Base-by-base conservation (phyloP, 139 green algal genomes). In the Desmodesmus armatus region DNA sequence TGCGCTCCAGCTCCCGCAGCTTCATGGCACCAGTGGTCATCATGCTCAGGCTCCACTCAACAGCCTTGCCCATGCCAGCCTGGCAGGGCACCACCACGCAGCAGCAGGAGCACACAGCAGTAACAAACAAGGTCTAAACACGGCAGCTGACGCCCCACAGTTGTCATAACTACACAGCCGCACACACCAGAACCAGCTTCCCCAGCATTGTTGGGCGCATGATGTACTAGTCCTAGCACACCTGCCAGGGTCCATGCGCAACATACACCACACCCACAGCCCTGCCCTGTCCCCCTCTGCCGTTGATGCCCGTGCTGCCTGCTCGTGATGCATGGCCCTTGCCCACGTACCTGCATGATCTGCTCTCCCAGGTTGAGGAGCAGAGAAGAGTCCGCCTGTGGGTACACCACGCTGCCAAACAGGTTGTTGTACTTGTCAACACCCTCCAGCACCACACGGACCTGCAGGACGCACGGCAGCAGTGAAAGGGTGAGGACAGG, bases 351-450 rank as follows among this genome's bases (percentile, higher is more conserved):
- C 35, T 66, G 63, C 76, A 96, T 74, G 15, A 98, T 87, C 25
- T 85, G 58, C 53, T 91, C 78, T 15, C 79, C 95, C 60, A 98
- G 80, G 89, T 95, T 90, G 19, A 58, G 40, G 27, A 69, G 77
- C n/a, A 87, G 63, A n/a, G n/a, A n/a, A n/a, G n/a, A n/a, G 62
- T 82, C 74, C 27, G 84, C 89, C 37, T 87, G 88, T 27, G 75
- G 76, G 74, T 93, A 95, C 39, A 90, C 81, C 43, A 98, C 85
- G 6, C 85, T 92, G 19, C 85, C 95, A 86, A 96, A 94, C 37
- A 98, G 87, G 89, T 98, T 98, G 87, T 91, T 87, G 83, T 92
- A 96, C 88, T 96, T 97, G 87, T 98, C 96, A 49, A 96, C 89
- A n/a, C 95, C 95, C 87, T 96, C 93, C 44, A 97, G 83, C 31